These are phyloP conservation scores for Bacidia rubella DNA, from an alignment of 495 filamentous ascomycete genomes.

Conservation along the genomic window DNA sequence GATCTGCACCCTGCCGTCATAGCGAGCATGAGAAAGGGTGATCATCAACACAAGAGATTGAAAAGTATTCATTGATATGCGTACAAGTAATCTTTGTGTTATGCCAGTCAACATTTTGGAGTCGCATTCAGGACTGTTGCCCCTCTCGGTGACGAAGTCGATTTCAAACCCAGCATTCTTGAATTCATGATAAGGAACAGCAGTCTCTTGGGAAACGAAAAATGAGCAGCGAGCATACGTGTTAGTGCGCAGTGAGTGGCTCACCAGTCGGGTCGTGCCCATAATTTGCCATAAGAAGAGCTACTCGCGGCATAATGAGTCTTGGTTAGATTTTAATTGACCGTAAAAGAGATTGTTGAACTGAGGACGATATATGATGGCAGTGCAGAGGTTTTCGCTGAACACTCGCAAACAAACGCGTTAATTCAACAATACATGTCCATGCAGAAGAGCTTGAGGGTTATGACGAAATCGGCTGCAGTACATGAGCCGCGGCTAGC, in stretches of 20 bases:
- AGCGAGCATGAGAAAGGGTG: constrained; percentile 3
- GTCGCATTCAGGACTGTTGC: constrained; percentile 36
- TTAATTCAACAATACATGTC: too few relatives aligned
- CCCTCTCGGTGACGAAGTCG: constrained; percentile 37
- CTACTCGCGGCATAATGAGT: constrained; percentile 6
- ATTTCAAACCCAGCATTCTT: constrained; percentile 38
- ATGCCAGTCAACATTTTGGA: constrained; percentile 38
- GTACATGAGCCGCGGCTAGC: too few relatives aligned
- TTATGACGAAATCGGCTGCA: too few relatives aligned
- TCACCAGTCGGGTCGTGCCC: constrained; percentile 43
- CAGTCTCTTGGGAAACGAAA: constrained; percentile 30
- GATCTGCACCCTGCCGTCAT: constrained; percentile 31
- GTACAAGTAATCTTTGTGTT: constrained; percentile 38
- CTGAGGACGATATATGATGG: too few relatives aligned
- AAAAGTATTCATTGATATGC: constrained; percentile 4
- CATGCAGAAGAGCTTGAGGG: too few relatives aligned
- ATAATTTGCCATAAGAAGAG: constrained; percentile 39
- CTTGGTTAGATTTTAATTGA: too few relatives aligned
- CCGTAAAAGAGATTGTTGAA: too few relatives aligned
- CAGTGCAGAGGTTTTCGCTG: too few relatives aligned
- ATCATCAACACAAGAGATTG: not conserved
- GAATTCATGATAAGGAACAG: constrained; percentile 36
- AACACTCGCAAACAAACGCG: too few relatives aligned
- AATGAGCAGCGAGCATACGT: not conserved
- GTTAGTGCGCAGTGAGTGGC: not conserved